A percentile compares a stretch with the other conserved stretches of the same genome.
These are phyloP conservation scores for Metschnikowia lunata DNA, from an alignment of 805 yeast genomes.

Conservation along the genomic window DNA sequence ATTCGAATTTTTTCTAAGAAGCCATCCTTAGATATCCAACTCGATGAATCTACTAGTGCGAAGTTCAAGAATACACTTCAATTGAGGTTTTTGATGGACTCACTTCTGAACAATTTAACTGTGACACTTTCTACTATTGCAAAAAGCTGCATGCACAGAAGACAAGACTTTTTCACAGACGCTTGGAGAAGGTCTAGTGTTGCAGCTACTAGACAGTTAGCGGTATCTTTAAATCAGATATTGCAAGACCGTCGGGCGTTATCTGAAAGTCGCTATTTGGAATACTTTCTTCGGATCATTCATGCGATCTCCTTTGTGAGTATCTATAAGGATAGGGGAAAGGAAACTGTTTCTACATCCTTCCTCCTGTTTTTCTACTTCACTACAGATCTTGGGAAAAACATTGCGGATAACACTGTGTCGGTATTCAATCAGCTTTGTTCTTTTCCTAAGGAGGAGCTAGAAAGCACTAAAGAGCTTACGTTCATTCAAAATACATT, in stretches of 20 bases:
- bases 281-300: conserved; percentile 32
- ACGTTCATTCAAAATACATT: conserved; percentile 4
- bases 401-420: conserved; percentile 1
- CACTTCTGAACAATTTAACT: conserved; percentile 44
- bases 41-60: conserved; percentile 42
- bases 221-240: conserved; percentile 23
- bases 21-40: conserved; percentile 31
- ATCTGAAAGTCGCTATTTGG: conserved; percentile 15
- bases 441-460: not conserved
- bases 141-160: conserved; percentile 43
- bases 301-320: conserved; percentile 30
- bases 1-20: conserved; percentile 42
- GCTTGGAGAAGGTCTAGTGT: conserved; percentile 40
- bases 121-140: conserved; percentile 41
- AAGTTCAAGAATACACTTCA: conserved; percentile 61
- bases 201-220: conserved; percentile 33
- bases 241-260: conserved; percentile 18
- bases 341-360: conserved; percentile 31
- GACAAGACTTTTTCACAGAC: conserved; percentile 38
- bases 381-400: conserved; percentile 4
- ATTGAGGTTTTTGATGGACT: conserved; percentile 46
- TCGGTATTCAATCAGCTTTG: conserved; percentile 6
- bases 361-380: conserved; percentile 49
- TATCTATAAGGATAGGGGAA: conserved; percentile 21
- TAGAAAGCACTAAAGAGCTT: conserved; percentile 1